Evolutionary conservation across 768 basidiomycete genomes (phyloP), one percentile per base, ranked within the genome.

Genomic region (Rhizopogon vinicolor): DNA sequence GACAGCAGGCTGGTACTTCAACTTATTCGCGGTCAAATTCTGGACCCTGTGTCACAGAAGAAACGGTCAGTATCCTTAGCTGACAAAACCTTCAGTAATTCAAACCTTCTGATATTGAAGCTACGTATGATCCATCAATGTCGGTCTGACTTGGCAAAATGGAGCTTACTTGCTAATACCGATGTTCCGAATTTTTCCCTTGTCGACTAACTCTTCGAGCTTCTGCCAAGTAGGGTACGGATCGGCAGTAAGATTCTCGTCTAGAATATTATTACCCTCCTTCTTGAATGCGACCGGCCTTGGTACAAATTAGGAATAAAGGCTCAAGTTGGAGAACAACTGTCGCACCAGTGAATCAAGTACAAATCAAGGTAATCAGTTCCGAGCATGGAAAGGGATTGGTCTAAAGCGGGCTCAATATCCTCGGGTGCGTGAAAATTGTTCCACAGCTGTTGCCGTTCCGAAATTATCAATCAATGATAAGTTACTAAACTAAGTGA

Each of bases 191-290:
- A 88, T 72, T 66, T 91, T 87, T 22, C 91, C 91, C 61, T 84
- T 85, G 59, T 82, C 81, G 3, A 90, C 86, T 71, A 89, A 72
- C 68, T 87, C 81, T 64, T 92, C 90, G 46, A 92, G 81, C 58
- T 83, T 89, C 65, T 85, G 74, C 90, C 90, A 92, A 1, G 89
- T 91, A 16, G 85, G 85, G 63, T 87, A 86, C 1, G 88, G 83
- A 63, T 91, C 76, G 22, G 79, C 81, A 5, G 86, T 86, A 5
- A 91, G 80, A 5, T 77, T 75, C 53, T 68, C 60, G 37, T 84
- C 78, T 56, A 87, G 66, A 16, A 78, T 63, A 41, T 75, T 68
- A 52, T 74, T 72, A 9, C 74, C 77, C 35, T 75, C 80, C 54
- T 83, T 81, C 60, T 81, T 81, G 62, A 83, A 79, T 28, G 86